Evolutionary conservation across 2,329 filamentous ascomycete genomes (phyloP).

Genomic region (Sporothrix globosa): DNA sequence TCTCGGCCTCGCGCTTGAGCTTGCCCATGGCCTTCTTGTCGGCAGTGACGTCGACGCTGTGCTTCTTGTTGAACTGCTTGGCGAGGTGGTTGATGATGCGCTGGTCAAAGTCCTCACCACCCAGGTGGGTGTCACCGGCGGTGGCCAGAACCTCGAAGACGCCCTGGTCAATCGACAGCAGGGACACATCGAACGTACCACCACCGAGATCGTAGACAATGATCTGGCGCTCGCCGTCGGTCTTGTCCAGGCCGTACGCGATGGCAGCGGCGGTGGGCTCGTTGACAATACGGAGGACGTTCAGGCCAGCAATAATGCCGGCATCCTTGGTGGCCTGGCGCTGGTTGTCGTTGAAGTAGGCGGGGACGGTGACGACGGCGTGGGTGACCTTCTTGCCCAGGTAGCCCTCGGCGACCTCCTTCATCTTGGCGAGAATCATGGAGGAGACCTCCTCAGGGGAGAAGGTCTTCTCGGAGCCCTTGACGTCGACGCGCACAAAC

Average conservation of each 20-base stretch:
- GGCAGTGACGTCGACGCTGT: conserved; percentile 88
- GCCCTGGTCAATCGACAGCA: conserved; percentile 87
- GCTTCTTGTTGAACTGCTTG: conserved; percentile 99
- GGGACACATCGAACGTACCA: conserved; percentile 93
- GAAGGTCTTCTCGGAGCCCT: conserved; percentile 59
- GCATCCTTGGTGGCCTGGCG: conserved; percentile 96
- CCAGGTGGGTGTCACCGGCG: conserved; percentile 94
- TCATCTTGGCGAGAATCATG: conserved; percentile 67
- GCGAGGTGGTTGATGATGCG: conserved; percentile 83
- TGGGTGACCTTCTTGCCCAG: conserved; percentile 82
- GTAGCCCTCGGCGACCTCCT: conserved; percentile 71
- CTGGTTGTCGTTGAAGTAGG: conserved; percentile 99
- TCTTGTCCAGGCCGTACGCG: conserved; percentile 91
- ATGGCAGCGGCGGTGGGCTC: conserved; percentile 95
- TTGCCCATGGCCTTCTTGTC: conserved; percentile 98
- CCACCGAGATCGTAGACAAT: conserved; percentile 93
- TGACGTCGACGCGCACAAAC: conserved; percentile 71
- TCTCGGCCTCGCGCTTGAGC: conserved; percentile 98
- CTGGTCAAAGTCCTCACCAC: conserved; percentile 99
- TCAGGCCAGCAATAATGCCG: conserved; percentile 86
- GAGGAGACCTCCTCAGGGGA: conserved; percentile 65
- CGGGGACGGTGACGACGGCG: conserved; percentile 90
- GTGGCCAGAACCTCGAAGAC: conserved; percentile 94
- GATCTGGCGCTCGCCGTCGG: conserved; percentile 79
- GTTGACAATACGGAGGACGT: conserved; percentile 95